phyloP scores from a whole-genome alignment of 768 basidiomycete species.

The Tephrocybe sp. region DNA sequence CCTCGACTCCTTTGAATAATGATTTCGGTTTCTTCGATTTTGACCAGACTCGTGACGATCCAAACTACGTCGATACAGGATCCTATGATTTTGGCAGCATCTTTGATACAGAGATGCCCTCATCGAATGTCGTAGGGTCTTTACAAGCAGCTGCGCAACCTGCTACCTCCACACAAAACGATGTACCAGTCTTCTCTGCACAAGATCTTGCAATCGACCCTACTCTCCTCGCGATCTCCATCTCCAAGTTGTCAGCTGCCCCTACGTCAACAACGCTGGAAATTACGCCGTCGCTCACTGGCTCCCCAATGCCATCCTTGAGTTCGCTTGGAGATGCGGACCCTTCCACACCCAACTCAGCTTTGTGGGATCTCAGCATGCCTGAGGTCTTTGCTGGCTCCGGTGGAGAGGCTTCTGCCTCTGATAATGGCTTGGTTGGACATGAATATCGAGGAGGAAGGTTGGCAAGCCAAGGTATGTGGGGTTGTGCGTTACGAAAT shows the following conservation, averaged over 20 bases:
- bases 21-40: conserved; percentile 19
- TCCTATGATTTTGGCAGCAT: conserved; percentile 12
- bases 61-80: conserved; percentile 3
- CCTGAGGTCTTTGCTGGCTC: conserved; percentile 29
- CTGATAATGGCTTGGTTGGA: conserved; percentile 10
- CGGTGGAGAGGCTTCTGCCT: not conserved
- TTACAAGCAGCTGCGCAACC: not conserved
- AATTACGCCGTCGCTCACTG: conserved; percentile 15
- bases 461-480: conserved; percentile 28
- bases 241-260: conserved; percentile 6
- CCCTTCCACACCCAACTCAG: conserved; percentile 37
- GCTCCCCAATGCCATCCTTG: conserved; percentile 27
- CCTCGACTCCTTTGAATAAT: conserved; percentile 1
- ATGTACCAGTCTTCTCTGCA: not conserved
- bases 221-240: conserved; percentile 29
- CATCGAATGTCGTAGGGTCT: not conserved
- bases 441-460: conserved; percentile 12
- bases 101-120: not conserved
- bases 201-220: conserved; percentile 31
- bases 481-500: conserved; percentile 18
- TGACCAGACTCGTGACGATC: conserved; percentile 2
- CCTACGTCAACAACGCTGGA: conserved; percentile 1
- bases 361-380: conserved; percentile 32
- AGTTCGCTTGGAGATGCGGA: conserved; percentile 32
- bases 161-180: not conserved